phyloP scores from a whole-genome alignment of 1,284 basidiomycete genomes.

The Ustilago lituana region DNA sequence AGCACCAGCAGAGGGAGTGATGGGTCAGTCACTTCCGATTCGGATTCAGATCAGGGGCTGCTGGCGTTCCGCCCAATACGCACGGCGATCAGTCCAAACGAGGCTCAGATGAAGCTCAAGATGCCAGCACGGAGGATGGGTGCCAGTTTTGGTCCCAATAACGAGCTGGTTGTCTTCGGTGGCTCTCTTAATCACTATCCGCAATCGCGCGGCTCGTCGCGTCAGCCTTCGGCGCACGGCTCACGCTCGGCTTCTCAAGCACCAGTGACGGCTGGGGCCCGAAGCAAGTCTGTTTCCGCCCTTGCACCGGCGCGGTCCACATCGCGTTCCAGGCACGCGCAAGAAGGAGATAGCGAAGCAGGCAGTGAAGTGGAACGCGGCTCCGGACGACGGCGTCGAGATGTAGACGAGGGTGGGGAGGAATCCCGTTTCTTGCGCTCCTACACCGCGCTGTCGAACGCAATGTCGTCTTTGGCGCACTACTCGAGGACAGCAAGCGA shows the following conservation, averaged over 20 bases:
- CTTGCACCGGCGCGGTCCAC: conserved; percentile 14
- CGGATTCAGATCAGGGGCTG: conserved; percentile 22
- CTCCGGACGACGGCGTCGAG: conserved; percentile 1
- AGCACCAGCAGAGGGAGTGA: conserved; percentile 18
- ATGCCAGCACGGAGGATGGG: conserved; percentile 39
- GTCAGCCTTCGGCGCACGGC: conserved; percentile 19
- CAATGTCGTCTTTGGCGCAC: conserved; percentile 51
- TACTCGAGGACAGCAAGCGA: conserved; percentile 34
- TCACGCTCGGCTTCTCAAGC: conserved; percentile 20
- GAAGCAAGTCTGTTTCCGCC: conserved; percentile 18
- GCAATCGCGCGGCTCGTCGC: conserved; percentile 24
- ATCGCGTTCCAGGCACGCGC: conserved; percentile 1
- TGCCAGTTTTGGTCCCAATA: conserved; percentile 46
- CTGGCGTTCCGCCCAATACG: conserved; percentile 25
- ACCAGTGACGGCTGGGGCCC: conserved; percentile 4
- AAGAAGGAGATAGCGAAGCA: conserved; percentile 5
- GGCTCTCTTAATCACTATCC: conserved; percentile 23
- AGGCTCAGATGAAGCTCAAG: conserved; percentile 20
- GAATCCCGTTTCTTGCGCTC: conserved; percentile 54
- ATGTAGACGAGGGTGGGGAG: conserved; percentile 20
- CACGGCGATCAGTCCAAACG: neutral
- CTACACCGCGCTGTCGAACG: conserved; percentile 53
- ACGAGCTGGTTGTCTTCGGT: conserved; percentile 47
- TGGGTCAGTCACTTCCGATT: conserved; percentile 16
- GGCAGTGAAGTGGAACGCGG: neutral